Evolutionary conservation across 345 rosid species (phyloP).

Genomic region (Moricandia moricandioides): DNA sequence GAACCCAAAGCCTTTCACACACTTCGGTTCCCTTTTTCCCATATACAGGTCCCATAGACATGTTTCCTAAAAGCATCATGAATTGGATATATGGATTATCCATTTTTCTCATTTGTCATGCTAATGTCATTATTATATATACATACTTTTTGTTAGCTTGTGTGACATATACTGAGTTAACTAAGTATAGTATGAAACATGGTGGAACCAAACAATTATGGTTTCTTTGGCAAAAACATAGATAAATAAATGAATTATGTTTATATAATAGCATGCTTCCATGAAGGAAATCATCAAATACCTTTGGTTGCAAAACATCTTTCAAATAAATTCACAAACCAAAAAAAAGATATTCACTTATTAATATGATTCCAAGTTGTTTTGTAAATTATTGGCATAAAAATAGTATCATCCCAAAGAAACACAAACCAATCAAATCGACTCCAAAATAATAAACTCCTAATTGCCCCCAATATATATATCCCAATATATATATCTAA

Average conservation of each 20-base stretch:
- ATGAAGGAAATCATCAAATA: background rate
- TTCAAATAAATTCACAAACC: background rate
- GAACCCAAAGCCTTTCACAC: conserved; percentile 31
- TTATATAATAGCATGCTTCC: conserved; percentile 6
- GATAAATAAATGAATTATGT: background rate
- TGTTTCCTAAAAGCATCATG: conserved; percentile 50
- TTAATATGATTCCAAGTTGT: background rate
- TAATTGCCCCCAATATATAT: background rate
- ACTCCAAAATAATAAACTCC: background rate
- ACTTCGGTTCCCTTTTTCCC: conserved; percentile 15
- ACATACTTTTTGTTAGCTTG: conserved; percentile 11
- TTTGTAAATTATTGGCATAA: background rate
- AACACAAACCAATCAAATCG: background rate
- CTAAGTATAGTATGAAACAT: conserved; percentile 26
- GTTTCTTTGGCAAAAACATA: conserved; percentile 22
- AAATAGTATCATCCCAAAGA: background rate
- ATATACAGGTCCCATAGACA: conserved; percentile 66
- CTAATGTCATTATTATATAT: background rate
- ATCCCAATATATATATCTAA: too few species aligned
- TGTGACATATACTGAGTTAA: conserved; percentile 24
- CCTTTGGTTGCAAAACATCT: background rate
- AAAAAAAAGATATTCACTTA: background rate
- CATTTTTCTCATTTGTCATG: conserved; percentile 17
- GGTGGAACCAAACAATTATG: conserved; percentile 79
- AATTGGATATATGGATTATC: conserved; percentile 39